Evolutionary conservation across 306 rosid species (phyloP), one percentile per base, ranked within the genome.

Genomic region (Lablab purpureus): DNA sequence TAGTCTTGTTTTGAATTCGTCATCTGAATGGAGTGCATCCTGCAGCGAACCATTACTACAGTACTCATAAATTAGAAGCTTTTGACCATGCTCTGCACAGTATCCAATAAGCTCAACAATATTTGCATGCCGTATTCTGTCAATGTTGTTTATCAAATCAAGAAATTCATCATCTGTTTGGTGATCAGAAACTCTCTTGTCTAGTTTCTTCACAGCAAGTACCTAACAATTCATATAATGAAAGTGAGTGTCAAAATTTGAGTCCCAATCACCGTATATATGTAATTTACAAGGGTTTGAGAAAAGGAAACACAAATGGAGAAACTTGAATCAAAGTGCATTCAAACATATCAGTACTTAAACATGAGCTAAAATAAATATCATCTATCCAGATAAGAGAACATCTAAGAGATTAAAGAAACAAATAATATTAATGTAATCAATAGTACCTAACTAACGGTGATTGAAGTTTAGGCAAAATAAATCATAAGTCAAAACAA

Each of bases 201-300:
- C 95, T 80, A 92, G 86, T 84, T 94, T 94, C 87, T 94, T 94
- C 74, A 92, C 91, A 23, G 97, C 98, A 80, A 89, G 92, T 73
- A 91, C 82, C 98, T 94, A 58, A 65, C 81, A 80, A 80, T 73
- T 68, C 82, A 87, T 79, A 49, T 78, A 79, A 67, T 73, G 10
- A 62, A 18, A 79, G 40, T n/a, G 86, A 46, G 47, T 23, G 46
- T 77, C 74, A 78, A 76, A 55, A 66, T 70, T 60, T 72, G 67
- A 78, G 73, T 54, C 81, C 82, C 83, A 69, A 50, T 50, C 51
- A 37, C 25, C 36, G 67, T 72, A 80, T 13, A 81, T 19, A 85
- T 32, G 34, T 13, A 83, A 71, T 7, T 62, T 28, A 63, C 27
- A 67, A 70, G 67, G 41, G 50, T 37, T 55, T 67, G 66, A 73